Conservation (phyloP, 2,329 filamentous ascomycete genomes). For the Penicillium sp. region DNA sequence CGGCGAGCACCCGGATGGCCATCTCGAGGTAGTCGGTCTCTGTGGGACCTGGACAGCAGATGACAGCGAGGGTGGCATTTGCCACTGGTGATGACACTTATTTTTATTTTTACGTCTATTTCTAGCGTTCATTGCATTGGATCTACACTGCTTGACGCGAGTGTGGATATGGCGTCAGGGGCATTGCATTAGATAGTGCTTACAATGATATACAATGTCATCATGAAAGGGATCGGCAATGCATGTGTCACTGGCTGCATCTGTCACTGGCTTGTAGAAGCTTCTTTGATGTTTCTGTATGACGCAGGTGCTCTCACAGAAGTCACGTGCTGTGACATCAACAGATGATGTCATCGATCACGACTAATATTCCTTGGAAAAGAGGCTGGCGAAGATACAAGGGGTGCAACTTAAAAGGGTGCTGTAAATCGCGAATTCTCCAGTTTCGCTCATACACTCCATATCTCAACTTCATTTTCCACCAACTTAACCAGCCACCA, state of each 20-base stretch:
- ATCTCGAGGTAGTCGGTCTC: slow-evolving; percentile 60
- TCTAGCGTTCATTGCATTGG: slow-evolving; percentile 10
- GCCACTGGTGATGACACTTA: slow-evolving; percentile 43
- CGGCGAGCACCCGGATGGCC: slow-evolving; percentile 50
- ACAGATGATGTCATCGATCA: slow-evolving; percentile 17
- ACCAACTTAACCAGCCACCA: neutral
- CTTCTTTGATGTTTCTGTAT: slow-evolving; percentile 9
- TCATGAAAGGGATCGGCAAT: too few species aligned
- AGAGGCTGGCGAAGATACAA: slow-evolving; percentile 1
- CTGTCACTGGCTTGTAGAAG: too few species aligned
- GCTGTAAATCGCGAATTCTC: neutral
- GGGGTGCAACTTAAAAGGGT: neutral
- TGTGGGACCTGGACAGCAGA: slow-evolving; percentile 87
- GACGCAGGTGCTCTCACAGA: slow-evolving; percentile 6
- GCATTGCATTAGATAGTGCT: slow-evolving; percentile 1
- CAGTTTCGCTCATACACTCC: neutral
- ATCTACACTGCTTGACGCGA: neutral
- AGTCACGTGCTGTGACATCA: slow-evolving; percentile 23
- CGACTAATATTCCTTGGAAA: slow-evolving; percentile 5
- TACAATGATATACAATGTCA: neutral
- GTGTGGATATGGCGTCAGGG: neutral
- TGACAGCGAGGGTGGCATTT: slow-evolving; percentile 63
- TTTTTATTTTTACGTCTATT: slow-evolving; percentile 10
- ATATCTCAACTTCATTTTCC: neutral
- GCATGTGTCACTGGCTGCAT: neutral